phyloP scores from a whole-genome alignment of 305 asterid genomes.

The Salvia sclarea region DNA sequence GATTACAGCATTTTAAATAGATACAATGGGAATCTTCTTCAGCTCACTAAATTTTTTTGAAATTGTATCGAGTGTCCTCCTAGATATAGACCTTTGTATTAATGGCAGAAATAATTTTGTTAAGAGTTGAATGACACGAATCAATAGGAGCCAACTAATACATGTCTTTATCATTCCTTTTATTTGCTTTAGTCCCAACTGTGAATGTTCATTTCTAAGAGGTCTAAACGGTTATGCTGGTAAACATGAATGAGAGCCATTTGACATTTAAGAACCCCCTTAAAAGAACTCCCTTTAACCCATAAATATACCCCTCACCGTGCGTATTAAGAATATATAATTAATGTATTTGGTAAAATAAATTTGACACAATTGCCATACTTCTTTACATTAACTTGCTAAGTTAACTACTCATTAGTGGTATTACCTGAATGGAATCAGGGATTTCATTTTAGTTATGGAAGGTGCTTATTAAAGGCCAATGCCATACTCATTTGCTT shows the following conservation, averaged over 20 bases:
- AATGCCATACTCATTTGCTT: not conserved
- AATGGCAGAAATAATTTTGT: not conserved
- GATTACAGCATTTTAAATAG: not conserved
- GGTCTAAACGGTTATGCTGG: slow-evolving; percentile 4
- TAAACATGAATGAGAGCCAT: not conserved
- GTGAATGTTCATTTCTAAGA: not conserved
- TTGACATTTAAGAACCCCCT: not conserved
- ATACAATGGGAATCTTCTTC: slow-evolving; percentile 5
- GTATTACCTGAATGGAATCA: slow-evolving; percentile 20
- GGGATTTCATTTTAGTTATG: slow-evolving; percentile 8
- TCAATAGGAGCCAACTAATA: not conserved
- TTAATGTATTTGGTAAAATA: not conserved
- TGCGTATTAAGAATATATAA: not conserved
- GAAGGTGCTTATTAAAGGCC: slow-evolving; percentile 3
- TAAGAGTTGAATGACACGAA: not conserved
- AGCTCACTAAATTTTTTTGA: not conserved
- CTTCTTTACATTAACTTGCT: not conserved
- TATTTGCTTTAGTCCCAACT: not conserved
- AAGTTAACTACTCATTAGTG: slow-evolving; percentile 4
- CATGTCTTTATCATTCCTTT: not conserved
- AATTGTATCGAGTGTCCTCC: slow-evolving; percentile 1
- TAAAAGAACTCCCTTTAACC: not conserved
- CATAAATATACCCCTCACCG: not conserved
- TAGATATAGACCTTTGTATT: not conserved
- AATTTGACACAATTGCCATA: not conserved